Conservation (phyloP, 768 basidiomycete species). For the Plicaturopsis crispa region DNA sequence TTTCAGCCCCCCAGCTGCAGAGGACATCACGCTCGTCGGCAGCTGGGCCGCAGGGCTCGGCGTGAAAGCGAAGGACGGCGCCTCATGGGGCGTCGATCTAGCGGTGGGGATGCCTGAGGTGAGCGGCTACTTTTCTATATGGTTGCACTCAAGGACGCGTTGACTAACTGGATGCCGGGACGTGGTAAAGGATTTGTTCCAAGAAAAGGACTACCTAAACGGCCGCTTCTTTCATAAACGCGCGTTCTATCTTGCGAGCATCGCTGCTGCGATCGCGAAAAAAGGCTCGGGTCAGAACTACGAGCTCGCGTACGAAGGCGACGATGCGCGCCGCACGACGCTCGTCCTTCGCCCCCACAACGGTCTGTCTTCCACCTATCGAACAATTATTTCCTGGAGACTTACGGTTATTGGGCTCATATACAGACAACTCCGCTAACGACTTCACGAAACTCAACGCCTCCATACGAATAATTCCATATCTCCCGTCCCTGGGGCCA, state of each 20-base stretch:
- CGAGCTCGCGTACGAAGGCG: slow-evolving; percentile 50
- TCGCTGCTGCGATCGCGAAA: slow-evolving; percentile 54
- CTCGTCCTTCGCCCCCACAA: slow-evolving; percentile 51
- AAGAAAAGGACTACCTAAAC: slow-evolving; percentile 92
- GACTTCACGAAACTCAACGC: slow-evolving; percentile 66
- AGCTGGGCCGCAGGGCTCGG: slow-evolving; percentile 79
- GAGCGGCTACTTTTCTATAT: slow-evolving; percentile 18
- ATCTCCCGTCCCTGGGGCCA: slow-evolving; percentile 49
- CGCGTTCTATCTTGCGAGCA: slow-evolving; percentile 78
- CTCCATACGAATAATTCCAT: slow-evolving; percentile 69
- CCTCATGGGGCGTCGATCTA: slow-evolving; percentile 66
- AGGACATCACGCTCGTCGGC: slow-evolving; percentile 75
- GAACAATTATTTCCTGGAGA: slow-evolving; percentile 19
- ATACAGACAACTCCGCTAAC: slow-evolving; percentile 37
- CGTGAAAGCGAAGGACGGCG: slow-evolving; percentile 64
- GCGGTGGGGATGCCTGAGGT: slow-evolving; percentile 86
- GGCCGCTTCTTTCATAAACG: slow-evolving; percentile 89
- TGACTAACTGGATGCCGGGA: slow-evolving; percentile 1
- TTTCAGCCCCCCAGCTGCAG: slow-evolving; percentile 70
- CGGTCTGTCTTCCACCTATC: slow-evolving; percentile 27
- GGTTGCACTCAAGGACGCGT: neutral
- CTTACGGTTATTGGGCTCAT: slow-evolving; percentile 14
- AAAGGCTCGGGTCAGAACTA: slow-evolving; percentile 39
- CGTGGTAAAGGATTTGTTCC: slow-evolving; percentile 58
- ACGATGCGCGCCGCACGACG: slow-evolving; percentile 59